Base-by-base conservation (phyloP, 208 protist species). In the Wallacemonas collosoma region DNA sequence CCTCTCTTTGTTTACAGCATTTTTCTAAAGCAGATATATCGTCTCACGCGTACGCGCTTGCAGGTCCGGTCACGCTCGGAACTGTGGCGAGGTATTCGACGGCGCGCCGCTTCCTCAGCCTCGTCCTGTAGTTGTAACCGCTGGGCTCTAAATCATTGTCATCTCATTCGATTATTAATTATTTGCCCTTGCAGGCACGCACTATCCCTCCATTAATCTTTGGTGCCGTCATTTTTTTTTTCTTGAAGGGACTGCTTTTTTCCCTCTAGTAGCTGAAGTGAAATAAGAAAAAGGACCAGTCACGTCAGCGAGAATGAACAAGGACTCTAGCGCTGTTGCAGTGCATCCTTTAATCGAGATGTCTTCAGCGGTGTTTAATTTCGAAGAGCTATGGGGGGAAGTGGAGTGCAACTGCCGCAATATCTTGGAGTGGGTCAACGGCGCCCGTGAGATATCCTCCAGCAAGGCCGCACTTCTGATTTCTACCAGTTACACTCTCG, bases 381-480 rank as follows among this genome's bases (percentile, higher is more conserved):
- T 87, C 50, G 65, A 73, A 0, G 50, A 36, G 11, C 62, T 87
- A 12, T 87, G 82, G 82, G 60, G 70, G 11, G 73, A 80, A 11
- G 71, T 87, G 2, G 64, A 72, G 14, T 41, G 53, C 14, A 81
- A 67, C 35, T 87, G 82, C 44, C 26, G n/a, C 5, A 73, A 36
- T 11, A 71, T 87, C n/a, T 36, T 87, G n/a, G 47, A 72, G 11
- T 83, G 77, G 77, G 77, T 56, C 39, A 35, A 75, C 15, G 72
- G 51, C 50, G 69, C 36, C 9, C 38, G 26, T 38, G 43, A 6
- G 9, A 50, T 43, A 15, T 62, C 56, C 38, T 44, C 8, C 38
- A 9, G 4, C 17, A 38, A 62, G 5, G 15, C 36, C 4, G 38
- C 56, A n/a, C 6, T 5, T 12, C 26, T 6, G 17, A 38, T 62